phyloP scores from a whole-genome alignment of 1,139 yeast genomes.

The Hansenula sp. region DNA sequence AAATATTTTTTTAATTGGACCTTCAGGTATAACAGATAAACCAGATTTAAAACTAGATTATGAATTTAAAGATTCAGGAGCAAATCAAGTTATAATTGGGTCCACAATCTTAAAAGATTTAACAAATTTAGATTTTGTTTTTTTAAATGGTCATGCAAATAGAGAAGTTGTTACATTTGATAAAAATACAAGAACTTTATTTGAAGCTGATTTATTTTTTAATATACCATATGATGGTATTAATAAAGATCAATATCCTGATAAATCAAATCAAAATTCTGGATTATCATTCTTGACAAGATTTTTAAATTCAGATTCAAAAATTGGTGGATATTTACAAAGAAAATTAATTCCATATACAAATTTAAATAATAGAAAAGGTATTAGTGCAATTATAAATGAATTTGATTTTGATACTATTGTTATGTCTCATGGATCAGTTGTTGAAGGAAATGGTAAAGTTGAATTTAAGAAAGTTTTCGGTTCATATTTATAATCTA shows the following conservation, averaged over 20 bases:
- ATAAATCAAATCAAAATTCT: conserved; percentile 34
- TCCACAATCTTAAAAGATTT: conserved; percentile 8
- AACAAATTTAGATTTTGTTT: conserved; percentile 48
- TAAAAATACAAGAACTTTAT: conserved; percentile 38
- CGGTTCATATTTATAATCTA: conserved; percentile 7
- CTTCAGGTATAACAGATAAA: conserved; percentile 18
- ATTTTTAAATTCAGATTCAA: conserved; percentile 35
- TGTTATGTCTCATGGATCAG: conserved; percentile 57
- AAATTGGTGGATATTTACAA: conserved; percentile 31
- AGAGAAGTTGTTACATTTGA: conserved; percentile 52
- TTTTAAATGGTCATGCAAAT: conserved; percentile 48
- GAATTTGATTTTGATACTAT: conserved; percentile 45
- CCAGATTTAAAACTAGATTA: conserved; percentile 21
- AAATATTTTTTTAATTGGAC: conserved; percentile 17
- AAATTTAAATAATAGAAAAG: conserved; percentile 20
- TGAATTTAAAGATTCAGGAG: conserved; percentile 12
- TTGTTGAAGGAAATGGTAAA: conserved; percentile 42
- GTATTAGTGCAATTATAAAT: conserved; percentile 30
- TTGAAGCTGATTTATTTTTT: conserved; percentile 55
- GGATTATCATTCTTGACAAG: conserved; percentile 37
- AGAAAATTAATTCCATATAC: conserved; percentile 21
- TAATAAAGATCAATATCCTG: conserved; percentile 41
- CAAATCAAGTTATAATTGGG: conserved; percentile 18
- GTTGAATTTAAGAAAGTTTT: conserved; percentile 17
- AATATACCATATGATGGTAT: conserved; percentile 31